These are phyloP conservation scores for Cordyceps javanica DNA, from an alignment of 2,329 filamentous ascomycete genomes.

Conservation along the genomic window DNA sequence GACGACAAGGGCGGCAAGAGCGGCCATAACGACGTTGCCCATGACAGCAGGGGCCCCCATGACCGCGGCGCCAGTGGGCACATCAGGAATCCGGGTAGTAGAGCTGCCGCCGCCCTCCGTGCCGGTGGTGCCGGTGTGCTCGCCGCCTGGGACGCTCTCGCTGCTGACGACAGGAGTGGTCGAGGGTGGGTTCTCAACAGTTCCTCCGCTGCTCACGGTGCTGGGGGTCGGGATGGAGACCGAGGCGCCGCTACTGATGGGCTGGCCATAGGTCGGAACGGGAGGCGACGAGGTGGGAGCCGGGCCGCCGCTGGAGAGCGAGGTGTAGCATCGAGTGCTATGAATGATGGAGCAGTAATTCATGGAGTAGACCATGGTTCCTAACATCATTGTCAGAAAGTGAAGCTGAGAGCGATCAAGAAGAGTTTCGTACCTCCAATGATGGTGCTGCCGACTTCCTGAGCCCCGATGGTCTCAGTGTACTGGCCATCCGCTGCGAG, in stretches of 20 bases:
- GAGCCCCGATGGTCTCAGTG: constrained; percentile 24
- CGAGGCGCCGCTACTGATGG: constrained; percentile 12
- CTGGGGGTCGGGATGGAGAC: constrained; percentile 10
- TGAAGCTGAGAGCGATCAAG: not conserved
- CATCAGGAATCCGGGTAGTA: not conserved
- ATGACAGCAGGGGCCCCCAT: not conserved
- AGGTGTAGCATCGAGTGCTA: constrained; percentile 27
- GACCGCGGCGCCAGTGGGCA: constrained; percentile 8
- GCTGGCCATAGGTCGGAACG: constrained; percentile 2
- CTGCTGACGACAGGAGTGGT: constrained; percentile 11
- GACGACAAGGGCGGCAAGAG: constrained; percentile 3
- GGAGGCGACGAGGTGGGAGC: constrained; percentile 4
- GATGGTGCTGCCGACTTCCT: constrained; percentile 27
- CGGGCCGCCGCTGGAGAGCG: constrained; percentile 22
- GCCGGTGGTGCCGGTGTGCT: constrained; percentile 14
- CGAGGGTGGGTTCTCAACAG: constrained; percentile 12
- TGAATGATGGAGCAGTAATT: constrained; percentile 31
- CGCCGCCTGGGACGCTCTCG: constrained; percentile 13
- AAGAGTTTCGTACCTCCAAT: constrained; percentile 22
- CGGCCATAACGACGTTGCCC: constrained; percentile 8
- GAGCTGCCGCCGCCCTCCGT: constrained; percentile 9
- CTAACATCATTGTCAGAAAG: constrained; percentile 15
- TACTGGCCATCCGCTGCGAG: constrained; percentile 22
- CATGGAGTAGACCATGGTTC: constrained; percentile 27
- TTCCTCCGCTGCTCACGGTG: constrained; percentile 10